A percentile compares a stretch with the other conserved stretches of the same genome.
Evolutionary conservation across 2,329 filamentous ascomycete genomes (phyloP).

Genomic region (Camillea tinctor): DNA sequence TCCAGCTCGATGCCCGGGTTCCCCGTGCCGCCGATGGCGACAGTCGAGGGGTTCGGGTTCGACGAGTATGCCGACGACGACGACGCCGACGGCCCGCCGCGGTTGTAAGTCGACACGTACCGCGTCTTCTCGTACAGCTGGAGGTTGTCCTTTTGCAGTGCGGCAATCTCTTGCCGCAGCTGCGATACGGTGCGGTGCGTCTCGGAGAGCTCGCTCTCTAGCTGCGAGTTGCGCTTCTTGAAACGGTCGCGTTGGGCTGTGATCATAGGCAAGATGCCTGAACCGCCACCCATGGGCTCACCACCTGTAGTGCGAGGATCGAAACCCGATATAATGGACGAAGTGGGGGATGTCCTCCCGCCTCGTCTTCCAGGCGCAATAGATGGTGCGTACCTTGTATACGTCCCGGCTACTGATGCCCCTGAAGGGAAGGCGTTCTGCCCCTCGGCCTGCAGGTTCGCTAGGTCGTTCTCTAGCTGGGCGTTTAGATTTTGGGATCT

Average conservation of each 20-base stretch:
- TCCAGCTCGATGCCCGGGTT: conserved; percentile 69
- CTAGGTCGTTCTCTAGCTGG: conserved; percentile 88
- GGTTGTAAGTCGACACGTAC: conserved; percentile 91
- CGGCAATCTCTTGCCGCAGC: conserved; percentile 84
- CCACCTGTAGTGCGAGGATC: conserved; percentile 62
- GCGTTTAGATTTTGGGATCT: conserved; percentile 80
- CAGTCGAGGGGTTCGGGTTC: conserved; percentile 74
- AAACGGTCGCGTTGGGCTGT: conserved; percentile 97
- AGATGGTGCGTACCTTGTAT: conserved; percentile 74
- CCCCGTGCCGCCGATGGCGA: conserved; percentile 56
- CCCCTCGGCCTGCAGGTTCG: conserved; percentile 81
- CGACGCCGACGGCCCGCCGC: conserved; percentile 59
- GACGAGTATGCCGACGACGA: conserved; percentile 63
- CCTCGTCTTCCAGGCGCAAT: conserved; percentile 61
- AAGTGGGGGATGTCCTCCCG: conserved; percentile 80
- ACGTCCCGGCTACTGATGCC: conserved; percentile 90
- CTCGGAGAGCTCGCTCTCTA: conserved; percentile 87
- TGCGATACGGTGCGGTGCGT: conserved; percentile 79
- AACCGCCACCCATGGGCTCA: conserved; percentile 71
- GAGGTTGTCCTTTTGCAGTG: conserved; percentile 93
- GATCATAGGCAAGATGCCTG: conserved; percentile 94
- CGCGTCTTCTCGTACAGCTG: conserved; percentile 96
- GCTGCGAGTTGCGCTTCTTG: conserved; percentile 89
- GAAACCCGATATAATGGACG: conserved; percentile 97
- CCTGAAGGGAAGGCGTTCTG: conserved; percentile 83